Conservation (phyloP, 257 asterid genomes). For the Marsdenia floribunda region DNA sequence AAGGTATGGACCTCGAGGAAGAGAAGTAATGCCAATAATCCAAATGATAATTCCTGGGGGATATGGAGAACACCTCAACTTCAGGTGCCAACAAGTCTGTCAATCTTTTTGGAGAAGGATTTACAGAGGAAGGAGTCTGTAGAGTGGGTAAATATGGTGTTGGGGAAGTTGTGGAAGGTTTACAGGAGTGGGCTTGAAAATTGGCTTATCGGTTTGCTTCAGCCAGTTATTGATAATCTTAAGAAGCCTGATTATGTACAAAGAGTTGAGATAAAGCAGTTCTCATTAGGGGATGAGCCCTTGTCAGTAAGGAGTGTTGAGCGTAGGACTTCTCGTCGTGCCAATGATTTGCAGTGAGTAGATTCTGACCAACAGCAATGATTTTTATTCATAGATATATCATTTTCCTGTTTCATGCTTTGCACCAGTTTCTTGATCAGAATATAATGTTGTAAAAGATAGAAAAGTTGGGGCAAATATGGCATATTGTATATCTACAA, state of each 20-base stretch:
- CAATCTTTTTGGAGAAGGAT: slow-evolving; percentile 68
- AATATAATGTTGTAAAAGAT: not conserved
- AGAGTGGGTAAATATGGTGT: slow-evolving; percentile 92
- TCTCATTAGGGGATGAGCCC: slow-evolving; percentile 79
- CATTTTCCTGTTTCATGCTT: not conserved
- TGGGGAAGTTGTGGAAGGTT: slow-evolving; percentile 86
- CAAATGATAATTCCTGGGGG: slow-evolving; percentile 29
- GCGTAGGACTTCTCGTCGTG: slow-evolving; percentile 75
- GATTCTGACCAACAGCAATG: slow-evolving; percentile 8
- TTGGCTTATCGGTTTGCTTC: slow-evolving; percentile 78
- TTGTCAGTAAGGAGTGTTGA: slow-evolving; percentile 82
- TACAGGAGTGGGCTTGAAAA: slow-evolving; percentile 67
- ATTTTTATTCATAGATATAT: not conserved
- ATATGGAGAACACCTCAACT: slow-evolving; percentile 33
- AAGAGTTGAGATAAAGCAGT: slow-evolving; percentile 83
- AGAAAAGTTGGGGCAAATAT: not conserved
- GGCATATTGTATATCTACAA: not conserved
- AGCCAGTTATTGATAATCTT: slow-evolving; percentile 81
- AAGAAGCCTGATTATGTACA: slow-evolving; percentile 78
- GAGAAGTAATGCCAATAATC: slow-evolving; percentile 20
- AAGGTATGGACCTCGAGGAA: slow-evolving; percentile 78
- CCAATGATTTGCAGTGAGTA: slow-evolving; percentile 85
- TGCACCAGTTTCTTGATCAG: not conserved
- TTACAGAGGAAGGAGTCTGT: slow-evolving; percentile 84
- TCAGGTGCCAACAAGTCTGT: slow-evolving; percentile 50